These are phyloP conservation scores for Metschnikowia hibisci DNA, from an alignment of 805 yeast genomes.

Conservation along the genomic window DNA sequence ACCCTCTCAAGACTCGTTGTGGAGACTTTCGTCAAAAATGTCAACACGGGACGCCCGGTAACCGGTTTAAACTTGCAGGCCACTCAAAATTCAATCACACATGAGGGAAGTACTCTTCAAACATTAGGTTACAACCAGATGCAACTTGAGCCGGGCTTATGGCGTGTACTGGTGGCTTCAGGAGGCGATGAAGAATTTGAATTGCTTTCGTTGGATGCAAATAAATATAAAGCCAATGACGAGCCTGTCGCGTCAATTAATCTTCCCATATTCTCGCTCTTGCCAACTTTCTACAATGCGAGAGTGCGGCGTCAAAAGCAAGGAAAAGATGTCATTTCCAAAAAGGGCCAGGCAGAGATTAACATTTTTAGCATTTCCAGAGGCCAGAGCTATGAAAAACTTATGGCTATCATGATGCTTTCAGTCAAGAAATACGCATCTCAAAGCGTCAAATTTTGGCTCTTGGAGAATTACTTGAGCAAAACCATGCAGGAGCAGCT, in stretches of 20 bases:
- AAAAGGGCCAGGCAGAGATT: constrained; percentile 39
- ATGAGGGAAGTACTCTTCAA: constrained; percentile 71
- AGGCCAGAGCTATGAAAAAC: constrained; percentile 74
- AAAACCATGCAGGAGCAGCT: constrained; percentile 59
- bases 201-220: constrained; percentile 38
- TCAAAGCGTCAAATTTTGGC: constrained; percentile 72
- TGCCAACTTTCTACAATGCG: constrained; percentile 46
- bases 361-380: constrained; percentile 82
- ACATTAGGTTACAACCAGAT: constrained; percentile 83
- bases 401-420: constrained; percentile 72
- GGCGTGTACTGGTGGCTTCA: constrained; percentile 49
- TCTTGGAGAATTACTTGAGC: constrained; percentile 76
- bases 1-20: constrained; percentile 53
- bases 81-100: constrained; percentile 9
- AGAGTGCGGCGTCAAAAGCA: constrained; percentile 36
- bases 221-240: constrained; percentile 37
- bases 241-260: constrained; percentile 18
- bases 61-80: constrained; percentile 51
- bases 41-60: constrained; percentile 35
- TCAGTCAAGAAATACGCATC: constrained; percentile 65
- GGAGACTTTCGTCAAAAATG: constrained; percentile 66
- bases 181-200: constrained; percentile 24
- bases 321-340: neutral
- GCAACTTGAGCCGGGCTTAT: constrained; percentile 66
- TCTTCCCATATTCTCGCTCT: constrained; percentile 40